phyloP scores from a whole-genome alignment of 2,329 filamentous ascomycete genomes.

The Beauveria scarabaeidicola region DNA sequence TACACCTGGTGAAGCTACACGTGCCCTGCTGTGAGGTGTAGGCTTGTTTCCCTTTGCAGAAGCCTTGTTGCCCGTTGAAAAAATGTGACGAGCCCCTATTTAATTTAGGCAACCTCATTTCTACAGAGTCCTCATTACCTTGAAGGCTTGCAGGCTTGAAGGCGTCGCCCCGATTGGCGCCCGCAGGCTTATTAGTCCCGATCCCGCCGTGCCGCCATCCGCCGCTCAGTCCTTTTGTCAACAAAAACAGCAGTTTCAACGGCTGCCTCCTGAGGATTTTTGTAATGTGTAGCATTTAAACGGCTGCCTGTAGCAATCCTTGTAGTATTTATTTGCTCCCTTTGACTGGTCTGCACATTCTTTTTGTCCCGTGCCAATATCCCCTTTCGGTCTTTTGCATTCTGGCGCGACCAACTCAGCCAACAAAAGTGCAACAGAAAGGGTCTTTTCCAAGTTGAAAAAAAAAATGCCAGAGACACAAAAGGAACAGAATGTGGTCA shows the following conservation, averaged over 20 bases:
- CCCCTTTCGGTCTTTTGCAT: background rate
- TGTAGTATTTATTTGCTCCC: background rate
- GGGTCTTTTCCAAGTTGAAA: background rate
- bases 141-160: too few relatives aligned
- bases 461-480: background rate
- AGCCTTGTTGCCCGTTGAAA: too few relatives aligned
- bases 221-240: background rate
- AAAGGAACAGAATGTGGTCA: background rate
- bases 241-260: background rate
- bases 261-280: too few relatives aligned
- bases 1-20: too few relatives aligned
- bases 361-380: background rate
- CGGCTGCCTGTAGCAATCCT: background rate
- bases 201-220: background rate
- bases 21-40: too few relatives aligned
- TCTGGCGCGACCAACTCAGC: background rate
- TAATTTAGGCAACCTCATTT: background rate
- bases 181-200: background rate
- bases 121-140: background rate
- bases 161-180: background rate
- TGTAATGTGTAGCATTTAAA: background rate
- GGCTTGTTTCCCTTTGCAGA: too few relatives aligned
- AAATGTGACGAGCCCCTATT: background rate
- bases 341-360: background rate
- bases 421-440: background rate